Evolutionary conservation across 768 basidiomycete genomes (phyloP), one percentile per base, ranked within the genome.

Genomic region (Collybiopsis confluens): DNA sequence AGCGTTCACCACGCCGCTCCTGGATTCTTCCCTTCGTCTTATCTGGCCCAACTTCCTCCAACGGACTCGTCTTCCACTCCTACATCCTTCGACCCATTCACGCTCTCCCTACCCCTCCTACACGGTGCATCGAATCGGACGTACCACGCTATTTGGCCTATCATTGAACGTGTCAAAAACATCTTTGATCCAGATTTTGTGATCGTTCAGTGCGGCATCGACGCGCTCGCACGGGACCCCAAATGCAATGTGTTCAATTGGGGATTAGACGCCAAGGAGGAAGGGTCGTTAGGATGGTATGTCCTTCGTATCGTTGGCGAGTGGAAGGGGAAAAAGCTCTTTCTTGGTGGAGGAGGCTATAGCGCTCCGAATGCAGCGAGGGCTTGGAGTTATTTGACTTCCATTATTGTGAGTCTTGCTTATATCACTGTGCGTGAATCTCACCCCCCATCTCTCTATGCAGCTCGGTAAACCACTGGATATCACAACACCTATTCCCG

Each of bases 301-400:
- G 59, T 90, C 1, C 65, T 73, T 3, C 71, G 70, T 13, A 70
- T 85, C 10, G 64, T 82, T 15, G 70, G 77, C 2, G 59, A 67
- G 13, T 88, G 88, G 87, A 61, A 67, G 0, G 79, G 80, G 26
- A 83, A 78, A 62, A 83, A 82, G 50, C 61, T 91, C 40, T 65
- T 92, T n/a, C 76, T 93, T 2, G 89, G 90, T 7, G 90, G 90
- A 52, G 90, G 89, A 16, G 95, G 95, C 0, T 97, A 98, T 64
- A 75, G 89, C 60, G 80, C 82, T 3, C 72, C 90, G 1, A 95
- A 95, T 59, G 85, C 85, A 1, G 93, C 94, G 0, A 79, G 93
- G 11, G 90, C 90, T 0, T 97, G 92, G 92, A 75, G 90, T 1
- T 83, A 83, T 61, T 69, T 94, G 16, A 96, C 93, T 1, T 86